These are phyloP conservation scores for Bidens hawaiensis DNA, from an alignment of 140 eudicot genomes.

Conservation along the genomic window DNA sequence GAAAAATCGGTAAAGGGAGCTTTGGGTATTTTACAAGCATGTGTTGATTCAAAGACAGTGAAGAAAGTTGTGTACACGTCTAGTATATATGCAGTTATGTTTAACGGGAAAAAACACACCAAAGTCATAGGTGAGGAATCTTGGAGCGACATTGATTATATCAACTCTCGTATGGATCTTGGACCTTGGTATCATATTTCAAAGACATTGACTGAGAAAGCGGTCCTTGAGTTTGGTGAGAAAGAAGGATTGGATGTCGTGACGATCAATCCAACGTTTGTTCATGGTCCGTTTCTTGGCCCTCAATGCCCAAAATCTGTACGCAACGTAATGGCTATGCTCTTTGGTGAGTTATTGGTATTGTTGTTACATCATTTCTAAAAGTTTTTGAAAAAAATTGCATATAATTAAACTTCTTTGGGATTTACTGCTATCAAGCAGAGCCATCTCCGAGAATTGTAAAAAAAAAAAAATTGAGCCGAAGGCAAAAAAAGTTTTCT, in stretches of 20 bases:
- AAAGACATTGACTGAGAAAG: conserved; percentile 39
- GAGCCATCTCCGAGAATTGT: no score
- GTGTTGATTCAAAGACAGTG: conserved; percentile 40
- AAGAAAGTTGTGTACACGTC: conserved; percentile 49
- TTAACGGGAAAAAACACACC: background rate
- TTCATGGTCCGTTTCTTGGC: conserved; percentile 45
- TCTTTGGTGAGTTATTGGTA: conserved; percentile 25
- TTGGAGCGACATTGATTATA: conserved; percentile 45
- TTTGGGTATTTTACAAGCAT: conserved; percentile 39
- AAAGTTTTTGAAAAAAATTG: no score
- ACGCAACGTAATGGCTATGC: conserved; percentile 27
- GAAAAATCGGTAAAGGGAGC: conserved; percentile 23
- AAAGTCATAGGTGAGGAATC: conserved; percentile 33
- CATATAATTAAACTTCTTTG: no score
- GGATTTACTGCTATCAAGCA: no score
- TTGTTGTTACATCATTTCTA: background rate
- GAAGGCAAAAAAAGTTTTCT: no score
- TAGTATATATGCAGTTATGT: conserved; percentile 25
- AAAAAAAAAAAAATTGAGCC: no score
- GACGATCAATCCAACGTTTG: conserved; percentile 33
- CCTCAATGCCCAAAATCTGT: conserved; percentile 37
- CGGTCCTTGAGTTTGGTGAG: conserved; percentile 32
- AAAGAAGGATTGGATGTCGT: conserved; percentile 37
- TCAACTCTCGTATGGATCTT: conserved; percentile 2
- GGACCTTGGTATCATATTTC: conserved; percentile 33